Conservation (phyloP, 2,329 filamentous ascomycete genomes). For the Microsporum audouinii region DNA sequence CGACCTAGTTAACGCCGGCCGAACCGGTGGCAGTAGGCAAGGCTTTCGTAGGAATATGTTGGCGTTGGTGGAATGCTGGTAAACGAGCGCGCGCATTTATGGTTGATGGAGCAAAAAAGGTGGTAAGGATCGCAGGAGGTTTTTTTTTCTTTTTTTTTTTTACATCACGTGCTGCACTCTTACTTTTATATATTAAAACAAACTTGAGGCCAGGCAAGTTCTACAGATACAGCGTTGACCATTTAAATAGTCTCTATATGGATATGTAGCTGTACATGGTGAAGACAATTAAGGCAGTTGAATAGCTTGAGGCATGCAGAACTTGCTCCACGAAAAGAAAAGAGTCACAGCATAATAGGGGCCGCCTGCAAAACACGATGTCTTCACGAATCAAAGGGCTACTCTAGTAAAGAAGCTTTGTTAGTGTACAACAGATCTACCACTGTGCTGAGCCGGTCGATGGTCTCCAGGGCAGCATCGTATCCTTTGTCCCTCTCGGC, state of each 20-base stretch:
- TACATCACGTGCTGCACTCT: not conserved
- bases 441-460: constrained; percentile 93
- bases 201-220: not conserved
- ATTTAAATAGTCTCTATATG: not conserved
- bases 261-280: not conserved
- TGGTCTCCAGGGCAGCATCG: constrained; percentile 84
- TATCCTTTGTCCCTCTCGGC: constrained; percentile 86
- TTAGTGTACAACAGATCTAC: constrained; percentile 97
- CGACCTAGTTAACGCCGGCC: not conserved
- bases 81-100: constrained; percentile 1
- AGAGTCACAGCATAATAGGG: not conserved
- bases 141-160: not conserved
- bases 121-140: not conserved
- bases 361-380: not conserved
- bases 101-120: not conserved
- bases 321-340: not conserved
- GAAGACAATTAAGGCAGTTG: not conserved
- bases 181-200: not conserved
- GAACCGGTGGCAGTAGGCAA: not conserved
- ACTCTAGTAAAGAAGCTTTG: constrained; percentile 92
- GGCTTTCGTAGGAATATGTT: not conserved
- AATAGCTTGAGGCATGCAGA: not conserved
- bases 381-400: constrained; percentile 20
- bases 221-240: not conserved
- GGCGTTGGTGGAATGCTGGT: constrained; percentile 1